Evolutionary conservation across 108 stramenopile genomes (phyloP).

Genomic region (Licmophora abbreviata): DNA sequence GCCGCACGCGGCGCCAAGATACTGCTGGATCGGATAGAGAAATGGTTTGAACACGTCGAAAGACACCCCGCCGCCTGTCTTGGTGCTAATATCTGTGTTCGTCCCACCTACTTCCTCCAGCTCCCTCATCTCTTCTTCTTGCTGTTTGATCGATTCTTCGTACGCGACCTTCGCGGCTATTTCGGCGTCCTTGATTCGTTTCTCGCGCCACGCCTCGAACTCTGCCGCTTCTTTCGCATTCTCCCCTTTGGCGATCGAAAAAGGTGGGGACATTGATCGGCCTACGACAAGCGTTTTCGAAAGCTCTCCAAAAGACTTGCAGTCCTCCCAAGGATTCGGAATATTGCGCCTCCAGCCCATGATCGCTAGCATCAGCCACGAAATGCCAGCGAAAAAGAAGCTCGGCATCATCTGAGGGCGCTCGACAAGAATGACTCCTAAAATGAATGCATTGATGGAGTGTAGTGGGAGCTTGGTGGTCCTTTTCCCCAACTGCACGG

Average conservation of each 20-base stretch:
- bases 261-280: slow-evolving; percentile 15
- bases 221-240: slow-evolving; percentile 28
- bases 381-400: slow-evolving; percentile 40
- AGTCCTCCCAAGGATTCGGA: slow-evolving; percentile 46
- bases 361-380: slow-evolving; percentile 35
- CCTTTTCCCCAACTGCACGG: slow-evolving; percentile 13
- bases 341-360: slow-evolving; percentile 30
- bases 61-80: slow-evolving; percentile 27
- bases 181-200: slow-evolving; percentile 39
- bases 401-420: slow-evolving; percentile 50
- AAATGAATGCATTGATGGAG: slow-evolving; percentile 45
- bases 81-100: slow-evolving; percentile 44
- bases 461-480: slow-evolving; percentile 37
- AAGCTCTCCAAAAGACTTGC: slow-evolving; percentile 33
- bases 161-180: slow-evolving; percentile 21
- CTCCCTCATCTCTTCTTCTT: slow-evolving; percentile 36
- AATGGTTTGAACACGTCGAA: slow-evolving; percentile 39
- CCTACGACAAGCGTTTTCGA: slow-evolving; percentile 34
- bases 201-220: slow-evolving; percentile 20
- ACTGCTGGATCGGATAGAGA: slow-evolving; percentile 53
- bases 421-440: slow-evolving; percentile 43
- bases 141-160: slow-evolving; percentile 21
- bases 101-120: slow-evolving; percentile 46
- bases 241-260: slow-evolving; percentile 31
- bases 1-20: slow-evolving; percentile 34